Percentiles rank a stretch among this genome's conserved stretches.
phyloP scores from a whole-genome alignment of 805 yeast genomes.

The Saccharomycopsis fibuligera region DNA sequence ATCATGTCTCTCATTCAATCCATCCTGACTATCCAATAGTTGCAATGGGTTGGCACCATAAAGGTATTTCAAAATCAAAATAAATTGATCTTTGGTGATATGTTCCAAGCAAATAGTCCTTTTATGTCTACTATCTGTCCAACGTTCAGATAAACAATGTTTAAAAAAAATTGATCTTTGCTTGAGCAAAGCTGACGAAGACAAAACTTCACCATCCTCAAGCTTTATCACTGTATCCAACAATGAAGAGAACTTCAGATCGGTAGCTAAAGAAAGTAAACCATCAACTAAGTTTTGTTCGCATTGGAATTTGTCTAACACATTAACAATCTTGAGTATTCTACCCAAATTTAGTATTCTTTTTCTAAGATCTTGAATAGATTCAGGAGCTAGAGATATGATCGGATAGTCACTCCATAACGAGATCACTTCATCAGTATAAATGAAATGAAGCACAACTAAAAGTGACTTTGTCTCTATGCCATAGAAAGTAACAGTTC shows the following conservation, averaged over 20 bases:
- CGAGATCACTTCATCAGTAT: conserved; percentile 40
- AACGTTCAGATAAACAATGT: conserved; percentile 45
- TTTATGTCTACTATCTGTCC: conserved; percentile 33
- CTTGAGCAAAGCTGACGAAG: conserved; percentile 37
- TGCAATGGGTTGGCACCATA: conserved; percentile 45
- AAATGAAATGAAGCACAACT: conserved; percentile 42
- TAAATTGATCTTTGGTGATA: conserved; percentile 38
- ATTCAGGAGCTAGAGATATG: conserved; percentile 26
- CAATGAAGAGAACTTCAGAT: not conserved
- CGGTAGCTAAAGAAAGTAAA: not conserved
- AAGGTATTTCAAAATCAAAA: conserved; percentile 44
- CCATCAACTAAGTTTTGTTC: not conserved
- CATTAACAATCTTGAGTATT: conserved; percentile 25
- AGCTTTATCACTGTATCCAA: conserved; percentile 42
- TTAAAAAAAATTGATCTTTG: conserved; percentile 60
- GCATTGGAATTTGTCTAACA: conserved; percentile 25
- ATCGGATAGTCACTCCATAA: conserved; percentile 38
- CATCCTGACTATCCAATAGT: conserved; percentile 30
- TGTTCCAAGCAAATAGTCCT: conserved; percentile 38
- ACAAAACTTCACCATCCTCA: conserved; percentile 37
- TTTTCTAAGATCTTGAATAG: conserved; percentile 27
- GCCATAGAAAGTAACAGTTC: not conserved
- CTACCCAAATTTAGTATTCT: conserved; percentile 28
- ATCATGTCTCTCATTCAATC: conserved; percentile 28
- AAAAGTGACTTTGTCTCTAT: conserved; percentile 13